Percentiles rank a stretch among this genome's conserved stretches.
These are phyloP conservation scores for Eucalyptus tenuipes DNA, from an alignment of 345 rosid genomes.

Conservation along the genomic window DNA sequence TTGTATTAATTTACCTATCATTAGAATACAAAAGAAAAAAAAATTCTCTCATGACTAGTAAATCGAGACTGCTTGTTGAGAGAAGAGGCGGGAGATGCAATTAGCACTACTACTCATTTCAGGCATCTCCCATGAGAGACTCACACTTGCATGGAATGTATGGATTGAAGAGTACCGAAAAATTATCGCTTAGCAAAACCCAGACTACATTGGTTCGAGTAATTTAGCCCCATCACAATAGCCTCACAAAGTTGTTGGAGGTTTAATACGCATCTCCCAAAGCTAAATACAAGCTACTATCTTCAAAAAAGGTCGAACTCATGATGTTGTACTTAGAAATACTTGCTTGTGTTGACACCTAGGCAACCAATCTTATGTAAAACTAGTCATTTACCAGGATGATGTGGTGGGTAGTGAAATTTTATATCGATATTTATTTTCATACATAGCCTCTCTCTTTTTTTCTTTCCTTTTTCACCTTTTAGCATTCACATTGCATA, in stretches of 20 bases:
- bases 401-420: neutral
- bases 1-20: neutral
- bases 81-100: neutral
- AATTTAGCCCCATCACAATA: neutral
- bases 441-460: neutral
- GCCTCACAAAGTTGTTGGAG: neutral
- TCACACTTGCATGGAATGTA: neutral
- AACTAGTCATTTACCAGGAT: neutral
- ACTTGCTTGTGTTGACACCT: neutral
- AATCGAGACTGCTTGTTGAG: neutral
- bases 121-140: neutral
- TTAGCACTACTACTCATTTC: neutral
- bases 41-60: neutral
- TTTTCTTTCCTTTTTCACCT: neutral
- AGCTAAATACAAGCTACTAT: neutral
- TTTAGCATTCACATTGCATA: neutral
- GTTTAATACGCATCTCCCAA: neutral
- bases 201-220: neutral
- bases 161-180: neutral
- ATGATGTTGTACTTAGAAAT: neutral
- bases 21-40: neutral
- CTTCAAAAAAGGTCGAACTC: neutral
- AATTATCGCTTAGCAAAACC: neutral
- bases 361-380: neutral
- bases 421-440: neutral